Base-by-base conservation (phyloP, 2,329 filamentous ascomycete genomes). In the Chrysoporthe cubensis region DNA sequence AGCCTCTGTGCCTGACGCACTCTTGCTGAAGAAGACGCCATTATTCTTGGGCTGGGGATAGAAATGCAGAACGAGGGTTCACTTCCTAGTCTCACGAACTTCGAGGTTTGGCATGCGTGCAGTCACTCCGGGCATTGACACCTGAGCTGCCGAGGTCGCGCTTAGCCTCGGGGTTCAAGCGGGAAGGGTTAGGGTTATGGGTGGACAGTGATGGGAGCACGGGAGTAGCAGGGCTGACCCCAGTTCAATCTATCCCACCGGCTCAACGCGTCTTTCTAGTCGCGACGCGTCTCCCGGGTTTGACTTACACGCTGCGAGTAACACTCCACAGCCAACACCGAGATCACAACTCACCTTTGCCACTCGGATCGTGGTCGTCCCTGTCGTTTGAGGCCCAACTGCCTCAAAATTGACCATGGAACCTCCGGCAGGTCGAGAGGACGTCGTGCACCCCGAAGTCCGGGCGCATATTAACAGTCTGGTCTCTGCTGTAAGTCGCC, bases 401-500 rank as follows among this genome's bases (percentile, higher is more conserved):
- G 62, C 66, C 61, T 60, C 40, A 21, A 61, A n/a, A n/a, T 42
- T n/a, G 44, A 68, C 42, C 54, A 70, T 70, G 68, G 68, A 70
- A 46, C 43, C 66, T 65, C 64, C 54, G 32, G 32, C 21, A 63
- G 59, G 63, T 54, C 48, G 66, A 57, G 68, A 70, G 68, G 64
- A 69, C 56, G 60, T 67, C 69, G 91, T 98, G 66, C 94, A 98
- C 77, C 93, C 94, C 54, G 93, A 97, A 82, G 93, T 97, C 75
- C 91, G 94, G 76, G 94, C 94, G 40, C 93, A 97, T 80, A 90
- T 99, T 76, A 95, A 92, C 81, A 97, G 93, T 81, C 89, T 99
- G 43, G 92, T 97, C 71, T 95, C 94, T 76, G 96, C 96, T 70
- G 94, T 96, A 85, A 77, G 91, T 86, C 70, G 73, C 60, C 44